Percentiles rank a stretch among this genome's conserved stretches.
Evolutionary conservation across 208 protist genomes (phyloP).

Genomic region (Leishmania gerbilli): DNA sequence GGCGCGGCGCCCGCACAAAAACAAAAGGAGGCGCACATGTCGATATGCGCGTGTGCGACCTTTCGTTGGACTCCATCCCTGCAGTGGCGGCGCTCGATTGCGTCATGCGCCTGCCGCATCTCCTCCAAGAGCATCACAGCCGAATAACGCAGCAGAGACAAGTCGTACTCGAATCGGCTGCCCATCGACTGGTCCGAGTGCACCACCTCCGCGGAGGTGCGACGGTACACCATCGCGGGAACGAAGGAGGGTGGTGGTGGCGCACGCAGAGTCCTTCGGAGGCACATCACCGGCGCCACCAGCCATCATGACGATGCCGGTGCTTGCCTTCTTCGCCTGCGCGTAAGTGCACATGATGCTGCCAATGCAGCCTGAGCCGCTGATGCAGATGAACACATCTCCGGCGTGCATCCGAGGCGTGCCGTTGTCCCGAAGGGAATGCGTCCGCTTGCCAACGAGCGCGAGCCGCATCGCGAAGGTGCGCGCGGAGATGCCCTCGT

Average conservation of each 20-base stretch:
- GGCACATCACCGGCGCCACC: background rate
- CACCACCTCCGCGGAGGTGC: background rate
- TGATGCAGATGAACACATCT: constrained; percentile 24
- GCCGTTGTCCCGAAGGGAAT: background rate
- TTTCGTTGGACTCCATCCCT: too few relatives aligned
- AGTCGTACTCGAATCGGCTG: background rate
- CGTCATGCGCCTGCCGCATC: background rate
- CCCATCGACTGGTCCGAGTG: background rate
- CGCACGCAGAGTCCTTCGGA: background rate
- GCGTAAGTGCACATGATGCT: constrained; percentile 7
- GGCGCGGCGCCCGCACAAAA: background rate
- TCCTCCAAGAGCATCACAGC: background rate
- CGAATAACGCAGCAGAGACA: background rate
- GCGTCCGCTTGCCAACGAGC: background rate
- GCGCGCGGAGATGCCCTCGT: too few relatives aligned
- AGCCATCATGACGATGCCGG: background rate
- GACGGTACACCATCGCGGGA: background rate
- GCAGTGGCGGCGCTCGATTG: background rate
- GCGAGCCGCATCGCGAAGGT: background rate
- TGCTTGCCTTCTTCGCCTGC: background rate
- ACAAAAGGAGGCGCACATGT: too few relatives aligned
- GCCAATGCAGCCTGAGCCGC: constrained; percentile 21
- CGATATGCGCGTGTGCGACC: too few relatives aligned
- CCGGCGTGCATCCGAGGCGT: constrained; percentile 23
- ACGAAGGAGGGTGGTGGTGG: background rate